These are phyloP conservation scores for Vicia faba DNA, from an alignment of 306 rosid genomes.

Conservation along the genomic window DNA sequence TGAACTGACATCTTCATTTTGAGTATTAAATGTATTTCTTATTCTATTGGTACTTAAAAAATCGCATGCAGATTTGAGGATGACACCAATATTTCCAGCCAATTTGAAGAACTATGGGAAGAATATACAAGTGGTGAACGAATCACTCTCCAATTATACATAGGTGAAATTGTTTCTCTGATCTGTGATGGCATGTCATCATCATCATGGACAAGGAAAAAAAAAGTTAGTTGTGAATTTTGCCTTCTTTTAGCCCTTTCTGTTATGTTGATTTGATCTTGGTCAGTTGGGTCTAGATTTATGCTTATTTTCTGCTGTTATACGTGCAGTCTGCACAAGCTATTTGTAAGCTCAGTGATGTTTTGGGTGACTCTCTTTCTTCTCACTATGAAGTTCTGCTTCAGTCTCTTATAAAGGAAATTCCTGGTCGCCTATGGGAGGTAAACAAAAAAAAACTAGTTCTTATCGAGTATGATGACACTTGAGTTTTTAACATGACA, in stretches of 20 bases:
- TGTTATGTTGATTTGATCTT: constrained; percentile 30
- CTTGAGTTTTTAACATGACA: constrained; percentile 32
- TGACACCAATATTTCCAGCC: constrained; percentile 71
- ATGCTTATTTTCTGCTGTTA: constrained; percentile 33
- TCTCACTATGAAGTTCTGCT: constrained; percentile 69
- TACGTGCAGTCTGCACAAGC: constrained; percentile 84
- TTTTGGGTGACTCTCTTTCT: constrained; percentile 85
- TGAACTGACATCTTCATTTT: constrained; percentile 17
- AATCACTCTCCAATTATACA: constrained; percentile 78
- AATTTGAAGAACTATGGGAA: constrained; percentile 96
- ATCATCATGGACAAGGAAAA: constrained; percentile 88
- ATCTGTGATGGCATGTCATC: constrained; percentile 73
- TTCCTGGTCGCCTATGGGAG: constrained; percentile 98
- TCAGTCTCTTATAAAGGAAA: constrained; percentile 81
- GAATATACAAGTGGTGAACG: constrained; percentile 92
- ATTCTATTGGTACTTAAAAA: constrained; percentile 12
- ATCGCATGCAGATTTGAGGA: constrained; percentile 71
- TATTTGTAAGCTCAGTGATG: constrained; percentile 84
- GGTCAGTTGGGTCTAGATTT: constrained; percentile 28
- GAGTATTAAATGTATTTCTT: constrained; percentile 19
- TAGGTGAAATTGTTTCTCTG: constrained; percentile 79
- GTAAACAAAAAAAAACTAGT: constrained; percentile 44
- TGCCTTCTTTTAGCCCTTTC: constrained; percentile 29
- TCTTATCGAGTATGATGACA: constrained; percentile 21
- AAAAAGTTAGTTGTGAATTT: constrained; percentile 56